These are phyloP conservation scores for Solanum medicagineum DNA, from an alignment of 257 asterid genomes.

Conservation along the genomic window DNA sequence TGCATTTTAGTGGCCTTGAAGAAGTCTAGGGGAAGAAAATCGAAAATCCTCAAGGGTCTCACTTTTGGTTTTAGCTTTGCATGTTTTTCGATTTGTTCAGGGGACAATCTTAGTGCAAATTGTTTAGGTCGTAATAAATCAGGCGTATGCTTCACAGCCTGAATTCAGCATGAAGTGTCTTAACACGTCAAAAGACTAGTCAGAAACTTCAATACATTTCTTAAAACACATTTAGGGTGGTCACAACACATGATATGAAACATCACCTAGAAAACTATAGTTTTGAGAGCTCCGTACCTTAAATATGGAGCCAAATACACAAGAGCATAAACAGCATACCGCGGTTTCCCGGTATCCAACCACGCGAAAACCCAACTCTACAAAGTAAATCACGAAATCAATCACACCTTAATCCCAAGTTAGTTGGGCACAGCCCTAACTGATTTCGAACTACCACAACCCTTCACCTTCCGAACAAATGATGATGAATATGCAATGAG, in stretches of 20 bases:
- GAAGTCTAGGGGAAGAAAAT: neutral
- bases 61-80: neutral
- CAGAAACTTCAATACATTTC: neutral
- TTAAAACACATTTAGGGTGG: neutral
- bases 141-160: neutral
- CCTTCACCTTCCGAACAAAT: neutral
- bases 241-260: neutral
- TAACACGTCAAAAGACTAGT: neutral
- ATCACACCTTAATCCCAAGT: neutral
- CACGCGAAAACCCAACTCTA: slow-evolving; percentile 99
- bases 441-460: neutral
- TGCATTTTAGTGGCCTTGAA: neutral
- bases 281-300: slow-evolving; percentile 35
- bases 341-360: slow-evolving; percentile 78
- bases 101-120: neutral
- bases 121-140: neutral
- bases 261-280: neutral
- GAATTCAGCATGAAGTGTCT: neutral
- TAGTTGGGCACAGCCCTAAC: neutral
- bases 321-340: slow-evolving; percentile 81
- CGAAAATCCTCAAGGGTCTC: neutral
- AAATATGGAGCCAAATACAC: slow-evolving; percentile 90
- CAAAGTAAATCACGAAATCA: neutral
- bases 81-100: neutral
- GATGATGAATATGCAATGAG: neutral